These are phyloP conservation scores for Cyclospora cayetanensis DNA, from an alignment of 169 alveolate genomes.

Conservation along the genomic window DNA sequence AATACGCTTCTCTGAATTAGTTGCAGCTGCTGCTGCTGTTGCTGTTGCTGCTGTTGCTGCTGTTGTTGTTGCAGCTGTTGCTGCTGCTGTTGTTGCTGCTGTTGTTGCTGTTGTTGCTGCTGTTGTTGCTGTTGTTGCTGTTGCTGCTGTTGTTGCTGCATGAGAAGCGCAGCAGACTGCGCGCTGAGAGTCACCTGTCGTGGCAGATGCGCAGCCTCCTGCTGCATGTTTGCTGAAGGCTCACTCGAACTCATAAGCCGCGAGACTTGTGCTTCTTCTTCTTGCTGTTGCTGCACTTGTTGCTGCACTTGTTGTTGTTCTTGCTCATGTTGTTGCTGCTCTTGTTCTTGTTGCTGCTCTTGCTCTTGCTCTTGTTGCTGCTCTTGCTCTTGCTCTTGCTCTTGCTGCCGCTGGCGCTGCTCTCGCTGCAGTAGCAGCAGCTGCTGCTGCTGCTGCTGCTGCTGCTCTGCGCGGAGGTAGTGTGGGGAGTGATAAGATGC, in stretches of 20 bases:
- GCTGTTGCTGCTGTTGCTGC: too few relatives aligned
- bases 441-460: background rate
- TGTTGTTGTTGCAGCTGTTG: slow-evolving; percentile 18
- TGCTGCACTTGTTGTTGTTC: background rate
- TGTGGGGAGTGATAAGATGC: background rate
- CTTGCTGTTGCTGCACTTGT: slow-evolving; percentile 4
- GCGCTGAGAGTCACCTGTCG: background rate
- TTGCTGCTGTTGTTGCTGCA: background rate
- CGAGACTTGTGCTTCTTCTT: background rate
- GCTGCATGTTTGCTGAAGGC: slow-evolving; percentile 7
- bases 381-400: background rate
- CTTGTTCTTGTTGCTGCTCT: background rate
- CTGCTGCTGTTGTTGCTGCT: background rate
- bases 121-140: background rate
- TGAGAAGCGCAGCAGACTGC: too few relatives aligned
- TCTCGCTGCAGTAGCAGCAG: background rate
- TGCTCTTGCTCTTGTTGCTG: background rate
- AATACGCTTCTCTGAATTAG: background rate
- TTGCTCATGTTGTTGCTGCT: background rate
- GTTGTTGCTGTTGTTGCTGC: slow-evolving; percentile 5
- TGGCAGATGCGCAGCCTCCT: background rate
- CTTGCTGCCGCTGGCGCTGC: background rate
- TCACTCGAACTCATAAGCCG: too few relatives aligned
- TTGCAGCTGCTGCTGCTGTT: slow-evolving; percentile 19
- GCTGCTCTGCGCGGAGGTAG: background rate